Evolutionary conservation across 2,329 filamentous ascomycete species (phyloP), one percentile per base, ranked within the genome.

Genomic region (Xylaria polymorpha): DNA sequence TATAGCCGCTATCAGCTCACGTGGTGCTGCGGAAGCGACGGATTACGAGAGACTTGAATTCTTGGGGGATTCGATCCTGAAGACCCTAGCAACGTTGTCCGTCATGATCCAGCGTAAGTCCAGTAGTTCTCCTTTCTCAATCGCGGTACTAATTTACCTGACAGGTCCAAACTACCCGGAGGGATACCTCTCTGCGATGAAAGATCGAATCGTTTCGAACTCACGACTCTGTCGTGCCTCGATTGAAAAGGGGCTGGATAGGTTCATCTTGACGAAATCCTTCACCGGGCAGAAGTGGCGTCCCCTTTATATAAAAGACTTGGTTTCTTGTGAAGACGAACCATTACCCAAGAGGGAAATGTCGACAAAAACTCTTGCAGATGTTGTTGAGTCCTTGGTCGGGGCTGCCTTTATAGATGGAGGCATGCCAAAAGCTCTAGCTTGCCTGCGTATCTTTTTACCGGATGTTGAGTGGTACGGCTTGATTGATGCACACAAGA

Each of bases 21-120:
- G 90, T 0, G 84, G 84, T 1, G 89, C 92, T 0, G 76, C 79
- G 2, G 88, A 90, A 57, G 78, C 81, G 1, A 85, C 84, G 0
- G 87, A 97, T 72, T 98, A 98, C 76, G 92, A 98, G 74, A 85
- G 92, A 2, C 83, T 97, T 0, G 96, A 98, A 77, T 97, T 97
- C 73, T 82, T 98, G 0, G 96, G 96, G 0, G 95, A 98, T 75
- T 90, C 89, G 0, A 84, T 97, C 1, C 84, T 98, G 44, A 98
- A 98, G 75, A 87, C 91, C 66, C 88, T 88, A 56, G 85, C 91
- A 0, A 88, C 90, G 0, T 78, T 93, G 1, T 90, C 94, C 64
- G 84, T 94, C 3, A 82, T 83, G 20, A 84, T 85, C 0, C 79
- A 84, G 25, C 77, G 87, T 88, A 77, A 79, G 85, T 79, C 3